Percentiles rank a stretch among this genome's conserved stretches.
Evolutionary conservation across 129 eudicot genomes (phyloP).

Genomic region (Solidago caesia): DNA sequence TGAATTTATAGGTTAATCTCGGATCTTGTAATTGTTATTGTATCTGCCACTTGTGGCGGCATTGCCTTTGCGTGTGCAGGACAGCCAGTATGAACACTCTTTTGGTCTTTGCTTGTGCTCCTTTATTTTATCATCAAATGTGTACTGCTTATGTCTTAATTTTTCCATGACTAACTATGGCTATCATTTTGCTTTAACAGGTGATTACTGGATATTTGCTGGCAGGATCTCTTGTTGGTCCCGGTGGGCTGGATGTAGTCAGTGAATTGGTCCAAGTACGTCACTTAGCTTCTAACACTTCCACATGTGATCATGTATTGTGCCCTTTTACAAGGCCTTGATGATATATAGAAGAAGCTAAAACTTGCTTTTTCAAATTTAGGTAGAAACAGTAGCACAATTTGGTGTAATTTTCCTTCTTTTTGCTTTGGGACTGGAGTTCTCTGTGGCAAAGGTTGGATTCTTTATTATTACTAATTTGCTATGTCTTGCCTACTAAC

Average conservation of each 20-base stretch:
- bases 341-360: slow-evolving; percentile 11
- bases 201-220: slow-evolving; percentile 96
- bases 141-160: slow-evolving; percentile 13
- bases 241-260: slow-evolving; percentile 88
- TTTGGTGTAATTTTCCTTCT: slow-evolving; percentile 98
- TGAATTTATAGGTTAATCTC: slow-evolving; percentile 73
- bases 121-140: background rate
- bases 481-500: background rate
- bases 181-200: slow-evolving; percentile 38
- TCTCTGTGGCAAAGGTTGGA: slow-evolving; percentile 81
- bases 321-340: background rate
- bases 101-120: slow-evolving; percentile 16
- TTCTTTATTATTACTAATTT: background rate
- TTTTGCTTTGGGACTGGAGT: slow-evolving; percentile 96
- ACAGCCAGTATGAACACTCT: slow-evolving; percentile 79
- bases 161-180: slow-evolving; percentile 13
- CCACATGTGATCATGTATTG: background rate
- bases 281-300: slow-evolving; percentile 8
- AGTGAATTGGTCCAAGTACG: slow-evolving; percentile 98
- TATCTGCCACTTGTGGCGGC: slow-evolving; percentile 99
- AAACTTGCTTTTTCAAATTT: slow-evolving; percentile 25
- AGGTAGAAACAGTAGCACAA: slow-evolving; percentile 99
- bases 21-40: slow-evolving; percentile 97
- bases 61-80: slow-evolving; percentile 99
- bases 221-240: slow-evolving; percentile 98